These are phyloP conservation scores for Paramecium pentaurelia DNA, from an alignment of 73 alveolate species.

Conservation along the genomic window DNA sequence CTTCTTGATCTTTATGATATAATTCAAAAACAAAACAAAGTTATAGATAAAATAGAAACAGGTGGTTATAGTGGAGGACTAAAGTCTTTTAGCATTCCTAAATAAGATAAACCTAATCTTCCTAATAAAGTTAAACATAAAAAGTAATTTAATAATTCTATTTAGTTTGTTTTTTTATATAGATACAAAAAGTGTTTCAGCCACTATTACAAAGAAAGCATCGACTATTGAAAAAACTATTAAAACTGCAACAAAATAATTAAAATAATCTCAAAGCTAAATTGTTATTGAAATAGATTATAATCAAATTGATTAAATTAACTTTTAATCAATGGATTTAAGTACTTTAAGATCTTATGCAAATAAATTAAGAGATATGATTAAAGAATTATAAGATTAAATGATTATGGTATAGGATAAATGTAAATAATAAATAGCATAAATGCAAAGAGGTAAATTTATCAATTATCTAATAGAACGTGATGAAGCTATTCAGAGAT, in stretches of 20 bases:
- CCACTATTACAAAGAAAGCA: background rate
- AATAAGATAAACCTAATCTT: conserved; percentile 42
- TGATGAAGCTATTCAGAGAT: background rate
- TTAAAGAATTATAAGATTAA: background rate
- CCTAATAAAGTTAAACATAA: conserved; percentile 9
- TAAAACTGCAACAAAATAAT: background rate
- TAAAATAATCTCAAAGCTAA: conserved; percentile 11
- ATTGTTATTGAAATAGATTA: background rate
- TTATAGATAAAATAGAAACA: background rate
- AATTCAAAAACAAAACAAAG: background rate
- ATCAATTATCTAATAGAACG: background rate
- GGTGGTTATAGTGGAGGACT: conserved; percentile 34
- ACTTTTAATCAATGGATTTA: background rate
- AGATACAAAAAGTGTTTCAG: background rate
- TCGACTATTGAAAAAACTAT: conserved; percentile 21
- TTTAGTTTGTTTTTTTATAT: background rate
- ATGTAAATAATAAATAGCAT: background rate
- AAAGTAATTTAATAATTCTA: background rate
- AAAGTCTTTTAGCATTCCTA: conserved; percentile 45
- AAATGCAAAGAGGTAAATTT: background rate
- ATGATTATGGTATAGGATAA: background rate
- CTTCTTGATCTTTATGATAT: conserved; percentile 19
- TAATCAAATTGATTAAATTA: background rate
- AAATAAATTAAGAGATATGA: conserved; percentile 15
- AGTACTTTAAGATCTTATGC: conserved; percentile 6